Percentiles rank a stretch among this genome's conserved stretches.
These are phyloP conservation scores for Microbotryum intermedium DNA, from an alignment of 1,284 basidiomycete species.

Conservation along the genomic window DNA sequence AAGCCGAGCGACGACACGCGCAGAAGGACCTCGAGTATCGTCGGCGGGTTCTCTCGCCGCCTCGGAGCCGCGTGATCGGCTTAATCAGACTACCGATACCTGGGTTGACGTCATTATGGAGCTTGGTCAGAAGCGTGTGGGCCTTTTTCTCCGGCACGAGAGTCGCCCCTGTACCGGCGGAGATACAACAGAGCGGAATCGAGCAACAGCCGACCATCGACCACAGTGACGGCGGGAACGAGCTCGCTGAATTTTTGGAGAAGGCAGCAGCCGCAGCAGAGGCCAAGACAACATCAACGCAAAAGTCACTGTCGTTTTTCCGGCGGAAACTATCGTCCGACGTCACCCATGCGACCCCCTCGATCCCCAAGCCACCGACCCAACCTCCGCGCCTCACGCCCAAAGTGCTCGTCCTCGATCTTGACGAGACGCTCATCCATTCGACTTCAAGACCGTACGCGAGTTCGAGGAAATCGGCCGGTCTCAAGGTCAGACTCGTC, in stretches of 20 bases:
- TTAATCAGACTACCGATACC: too few relatives aligned
- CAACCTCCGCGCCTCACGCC: slow-evolving; percentile 40
- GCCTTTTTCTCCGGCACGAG: too few relatives aligned
- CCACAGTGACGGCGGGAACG: neutral
- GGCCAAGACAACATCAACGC: neutral
- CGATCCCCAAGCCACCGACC: neutral
- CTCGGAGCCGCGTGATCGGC: too few relatives aligned
- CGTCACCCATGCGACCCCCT: neutral
- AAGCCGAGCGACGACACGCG: too few relatives aligned
- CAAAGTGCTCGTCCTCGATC: slow-evolving; percentile 88
- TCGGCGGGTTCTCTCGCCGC: too few relatives aligned
- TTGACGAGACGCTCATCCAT: slow-evolving; percentile 97
- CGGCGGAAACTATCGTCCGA: neutral
- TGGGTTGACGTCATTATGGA: too few relatives aligned
- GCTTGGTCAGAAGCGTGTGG: too few relatives aligned
- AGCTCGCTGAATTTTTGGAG: neutral
- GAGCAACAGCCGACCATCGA: neutral
- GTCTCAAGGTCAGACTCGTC: slow-evolving; percentile 68
- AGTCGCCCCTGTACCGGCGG: too few relatives aligned
- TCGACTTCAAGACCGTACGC: slow-evolving; percentile 54
- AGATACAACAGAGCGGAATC: too few relatives aligned
- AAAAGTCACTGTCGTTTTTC: neutral
- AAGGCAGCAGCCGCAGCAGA: neutral
- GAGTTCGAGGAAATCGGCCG: slow-evolving; percentile 9
- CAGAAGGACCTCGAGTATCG: too few relatives aligned